Conservation (phyloP, 768 basidiomycete genomes). For the Cystofilobasidium capitatum region DNA sequence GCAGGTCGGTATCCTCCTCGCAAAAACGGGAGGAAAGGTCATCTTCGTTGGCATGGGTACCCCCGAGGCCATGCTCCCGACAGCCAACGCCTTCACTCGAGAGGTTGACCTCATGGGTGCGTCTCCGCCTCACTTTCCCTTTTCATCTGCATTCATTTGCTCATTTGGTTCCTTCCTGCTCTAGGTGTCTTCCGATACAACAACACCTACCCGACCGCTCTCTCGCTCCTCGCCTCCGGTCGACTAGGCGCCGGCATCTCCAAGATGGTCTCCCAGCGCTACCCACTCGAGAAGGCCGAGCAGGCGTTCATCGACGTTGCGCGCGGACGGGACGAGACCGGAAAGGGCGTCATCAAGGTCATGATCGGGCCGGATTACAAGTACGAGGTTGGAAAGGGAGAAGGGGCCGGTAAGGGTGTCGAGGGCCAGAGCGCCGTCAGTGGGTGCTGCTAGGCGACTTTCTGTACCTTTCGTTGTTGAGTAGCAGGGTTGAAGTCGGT, state of each 20-base stretch:
- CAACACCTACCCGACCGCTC: constrained; percentile 80
- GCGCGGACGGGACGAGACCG: constrained; percentile 65
- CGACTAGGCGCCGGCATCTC: constrained; percentile 51
- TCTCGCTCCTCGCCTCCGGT: constrained; percentile 64
- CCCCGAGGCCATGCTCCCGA: constrained; percentile 67
- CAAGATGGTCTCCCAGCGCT: constrained; percentile 49
- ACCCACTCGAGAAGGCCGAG: constrained; percentile 52
- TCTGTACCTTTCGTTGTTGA: not conserved
- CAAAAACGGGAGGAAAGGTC: constrained; percentile 74
- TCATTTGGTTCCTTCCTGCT: not conserved
- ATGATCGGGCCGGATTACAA: constrained; percentile 49
- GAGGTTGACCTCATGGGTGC: constrained; percentile 85
- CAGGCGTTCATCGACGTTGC: constrained; percentile 74
- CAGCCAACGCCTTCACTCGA: constrained; percentile 60
- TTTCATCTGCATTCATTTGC: not conserved
- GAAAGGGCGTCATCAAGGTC: constrained; percentile 78
- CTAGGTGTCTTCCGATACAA: constrained; percentile 64
- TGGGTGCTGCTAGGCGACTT: not conserved
- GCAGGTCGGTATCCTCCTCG: constrained; percentile 59
- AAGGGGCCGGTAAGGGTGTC: not conserved
- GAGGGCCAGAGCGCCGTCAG: not conserved
- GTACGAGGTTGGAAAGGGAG: not conserved
- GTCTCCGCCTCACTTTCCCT: not conserved
- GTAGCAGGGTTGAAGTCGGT: not conserved
- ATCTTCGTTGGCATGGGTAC: constrained; percentile 96